Evolutionary conservation across 768 basidiomycete species (phyloP), one percentile per base, ranked within the genome.

Genomic region (Gloeophyllum trabeum): DNA sequence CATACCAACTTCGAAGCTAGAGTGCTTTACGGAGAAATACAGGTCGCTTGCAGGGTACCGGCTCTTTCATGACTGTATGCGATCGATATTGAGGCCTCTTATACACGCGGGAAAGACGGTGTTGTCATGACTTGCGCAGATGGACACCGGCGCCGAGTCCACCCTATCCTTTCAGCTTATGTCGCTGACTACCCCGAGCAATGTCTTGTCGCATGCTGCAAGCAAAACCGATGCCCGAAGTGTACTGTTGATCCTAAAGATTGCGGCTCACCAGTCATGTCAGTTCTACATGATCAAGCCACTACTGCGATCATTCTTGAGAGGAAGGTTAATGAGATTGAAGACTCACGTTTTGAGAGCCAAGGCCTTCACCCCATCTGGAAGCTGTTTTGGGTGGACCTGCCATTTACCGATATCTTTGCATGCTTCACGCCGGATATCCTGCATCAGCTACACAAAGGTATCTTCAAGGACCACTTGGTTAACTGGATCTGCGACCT

Each of bases 391-490:
- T 71, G 69, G 69, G 36, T 35, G 1, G 47, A 65, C 32, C 47
- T 71, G 10, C 69, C 66, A 0, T 60, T 57, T 44, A 40, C 51
- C 30, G 45, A 73, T 48, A 71, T 73, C 24, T 68, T 63, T 48
- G 1, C 24, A 0, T 56, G 45, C n/a, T 45, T 73, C 23, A 65
- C 62, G 1, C 60, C 63, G 13, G 54, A 70, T 54, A 34, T 70
- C 20, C 61, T 73, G 13, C 71, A 75, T 45, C 68, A 71, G 47
- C 53, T 73, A 0, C 61, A 71, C 51, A 66, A 73, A 46, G 71
- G 71, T 0, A 43, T 69, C 2, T 66, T 71, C 57, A 67, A 67
- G 39, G 62, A 69, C 39, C 69, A 71, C 39, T 40, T 66, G 3
- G 53, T 61, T 1, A 53, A 41, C 4, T 64, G 62, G 60, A 39